Percentiles rank a stretch among this genome's conserved stretches.
phyloP scores from a whole-genome alignment of 208 protist genomes.

The Acanthamoeba divionensis region DNA sequence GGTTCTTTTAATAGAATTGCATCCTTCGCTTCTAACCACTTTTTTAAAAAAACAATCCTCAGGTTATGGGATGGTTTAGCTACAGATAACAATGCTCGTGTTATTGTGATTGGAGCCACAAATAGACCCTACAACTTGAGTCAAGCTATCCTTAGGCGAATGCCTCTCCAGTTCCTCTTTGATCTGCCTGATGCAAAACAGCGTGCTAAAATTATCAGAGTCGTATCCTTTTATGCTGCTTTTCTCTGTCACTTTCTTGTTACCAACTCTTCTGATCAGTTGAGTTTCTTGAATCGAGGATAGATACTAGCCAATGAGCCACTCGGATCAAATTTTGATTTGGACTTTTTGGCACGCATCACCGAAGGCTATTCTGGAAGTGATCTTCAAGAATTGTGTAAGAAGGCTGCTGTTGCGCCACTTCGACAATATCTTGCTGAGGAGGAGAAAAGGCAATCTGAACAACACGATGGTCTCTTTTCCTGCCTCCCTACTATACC shows the following conservation, averaged over 20 bases:
- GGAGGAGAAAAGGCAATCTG: not conserved
- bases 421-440: not conserved
- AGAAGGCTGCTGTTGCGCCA: slow-evolving; percentile 15
- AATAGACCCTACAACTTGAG: slow-evolving; percentile 2
- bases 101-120: not conserved
- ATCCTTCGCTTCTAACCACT: not conserved
- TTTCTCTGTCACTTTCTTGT: not conserved
- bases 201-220: not conserved
- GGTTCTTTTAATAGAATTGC: not conserved
- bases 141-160: not conserved
- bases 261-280: not conserved
- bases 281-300: too few species aligned
- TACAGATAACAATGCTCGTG: not conserved
- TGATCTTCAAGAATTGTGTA: slow-evolving; percentile 27
- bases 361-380: slow-evolving; percentile 17
- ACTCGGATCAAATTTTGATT: not conserved
- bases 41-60: not conserved
- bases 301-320: not conserved
- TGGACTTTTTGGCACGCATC: not conserved
- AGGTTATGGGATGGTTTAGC: slow-evolving; percentile 10
- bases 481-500: too few species aligned
- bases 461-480: too few species aligned
- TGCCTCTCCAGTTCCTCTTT: slow-evolving; percentile 40
- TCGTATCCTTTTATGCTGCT: not conserved
- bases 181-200: not conserved